phyloP scores from a whole-genome alignment of 163 green algal genomes.

The Trebouxiophyceae sp. region DNA sequence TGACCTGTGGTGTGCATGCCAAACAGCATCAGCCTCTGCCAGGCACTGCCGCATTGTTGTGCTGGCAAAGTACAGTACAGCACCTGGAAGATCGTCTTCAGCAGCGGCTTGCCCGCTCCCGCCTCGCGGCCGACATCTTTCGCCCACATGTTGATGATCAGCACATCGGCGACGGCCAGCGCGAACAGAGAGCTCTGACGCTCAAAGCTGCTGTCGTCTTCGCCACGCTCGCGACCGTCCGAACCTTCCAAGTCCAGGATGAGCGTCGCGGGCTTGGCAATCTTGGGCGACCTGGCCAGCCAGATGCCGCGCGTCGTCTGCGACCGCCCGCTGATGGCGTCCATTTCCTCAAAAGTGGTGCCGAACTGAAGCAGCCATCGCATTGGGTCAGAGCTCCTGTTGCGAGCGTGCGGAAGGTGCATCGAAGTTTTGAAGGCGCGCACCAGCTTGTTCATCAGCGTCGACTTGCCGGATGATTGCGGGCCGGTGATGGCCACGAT shows the following conservation, averaged over 20 bases:
- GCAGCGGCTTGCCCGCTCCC: slow-evolving; percentile 90
- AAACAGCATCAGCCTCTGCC: too few relatives aligned
- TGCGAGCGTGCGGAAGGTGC: background rate
- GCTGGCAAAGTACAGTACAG: background rate
- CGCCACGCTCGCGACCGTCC: slow-evolving; percentile 90
- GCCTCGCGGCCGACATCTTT: slow-evolving; percentile 95
- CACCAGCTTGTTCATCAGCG: slow-evolving; percentile 93
- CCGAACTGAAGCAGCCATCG: slow-evolving; percentile 66
- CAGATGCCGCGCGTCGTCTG: slow-evolving; percentile 92
- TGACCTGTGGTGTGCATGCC: slow-evolving; percentile 65
- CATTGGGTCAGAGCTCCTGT: background rate
- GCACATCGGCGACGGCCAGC: slow-evolving; percentile 84
- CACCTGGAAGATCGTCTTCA: slow-evolving; percentile 98
- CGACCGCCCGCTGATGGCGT: slow-evolving; percentile 73
- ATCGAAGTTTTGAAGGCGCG: slow-evolving; percentile 1
- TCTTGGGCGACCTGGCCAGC: slow-evolving; percentile 64
- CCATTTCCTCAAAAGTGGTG: slow-evolving; percentile 92
- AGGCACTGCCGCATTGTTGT: background rate
- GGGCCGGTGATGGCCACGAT: slow-evolving; percentile 96
- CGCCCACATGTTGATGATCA: slow-evolving; percentile 98
- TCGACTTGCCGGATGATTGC: slow-evolving; percentile 93
- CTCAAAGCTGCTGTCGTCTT: slow-evolving; percentile 98
- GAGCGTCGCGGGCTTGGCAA: slow-evolving; percentile 61
- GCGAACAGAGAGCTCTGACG: slow-evolving; percentile 95
- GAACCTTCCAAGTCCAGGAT: slow-evolving; percentile 95